Evolutionary conservation across 345 rosid species (phyloP), one percentile per base, ranked within the genome.

Genomic region (Capsella bursapastoris): DNA sequence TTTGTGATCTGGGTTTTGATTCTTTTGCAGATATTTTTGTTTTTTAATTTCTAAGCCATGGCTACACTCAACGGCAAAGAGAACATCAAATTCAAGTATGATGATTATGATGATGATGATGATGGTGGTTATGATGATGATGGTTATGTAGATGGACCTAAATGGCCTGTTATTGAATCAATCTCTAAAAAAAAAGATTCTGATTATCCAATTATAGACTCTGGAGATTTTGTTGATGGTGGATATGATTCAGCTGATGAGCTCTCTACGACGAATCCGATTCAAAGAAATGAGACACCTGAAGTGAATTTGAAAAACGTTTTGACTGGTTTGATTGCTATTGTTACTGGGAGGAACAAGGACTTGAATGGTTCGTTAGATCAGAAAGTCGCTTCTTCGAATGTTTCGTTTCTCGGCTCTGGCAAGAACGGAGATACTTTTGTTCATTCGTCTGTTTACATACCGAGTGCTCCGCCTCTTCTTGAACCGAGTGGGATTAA

Each of bases 391-490:
- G 78, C 87, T 2, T 78, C 83, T 57, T 86, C 99, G 3, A 87
- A 95, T 83, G 88, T 84, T 70, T 86, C 94, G 0, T 95, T 95
- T 77, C 82, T 95, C 43, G 97, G 87, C 57, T 88, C 90, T 4
- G 79, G 67, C 57, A 86, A 87, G 79, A 84, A 90, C 52, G 97
- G 98, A 14, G 95, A 91, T 59, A 85, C 95, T 0, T 85, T 73
- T 49, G 56, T 94, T 78, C 90, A 94, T 78, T 83, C 97, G 10
- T 92, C 99, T 0, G 99, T 95, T 76, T 95, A 90, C 75, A 89
- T 85, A 62, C 99, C 98, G 0, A 95, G 97, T 79, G 99, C 99
- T 0, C 99, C 98, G 0, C 99, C 99, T 6, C 97, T 95, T 56
- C 72, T 88, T 18, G 96, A 86, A 63, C 83, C 92, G 0, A 82